Evolutionary conservation across 176 grass and related monocot species (phyloP).

Genomic region (Carex parvula): DNA sequence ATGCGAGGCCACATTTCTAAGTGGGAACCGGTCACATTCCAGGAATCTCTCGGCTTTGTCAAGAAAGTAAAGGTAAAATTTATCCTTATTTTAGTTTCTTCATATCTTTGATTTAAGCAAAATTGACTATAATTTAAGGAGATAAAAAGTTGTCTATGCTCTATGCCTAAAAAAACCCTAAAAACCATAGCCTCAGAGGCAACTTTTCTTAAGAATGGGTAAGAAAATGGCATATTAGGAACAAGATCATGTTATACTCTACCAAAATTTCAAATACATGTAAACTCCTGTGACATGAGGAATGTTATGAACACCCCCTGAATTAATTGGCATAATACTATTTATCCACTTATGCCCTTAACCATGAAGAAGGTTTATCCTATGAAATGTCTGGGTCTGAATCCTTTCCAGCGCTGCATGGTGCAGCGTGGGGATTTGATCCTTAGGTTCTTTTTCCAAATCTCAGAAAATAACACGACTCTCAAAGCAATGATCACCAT

Average conservation of each 20-base stretch:
- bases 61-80: constrained; percentile 58
- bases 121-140: not conserved
- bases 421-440: no score
- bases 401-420: no score
- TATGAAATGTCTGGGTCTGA: not conserved
- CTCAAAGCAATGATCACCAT: no score
- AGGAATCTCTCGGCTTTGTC: constrained; percentile 63
- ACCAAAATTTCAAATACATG: not conserved
- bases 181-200: not conserved
- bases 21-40: constrained; percentile 47
- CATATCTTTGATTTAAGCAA: not conserved
- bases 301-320: not conserved
- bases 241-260: not conserved
- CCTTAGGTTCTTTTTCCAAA: no score
- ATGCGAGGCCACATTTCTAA: constrained; percentile 39
- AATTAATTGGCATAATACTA: not conserved
- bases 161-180: not conserved
- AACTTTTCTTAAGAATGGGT: not conserved
- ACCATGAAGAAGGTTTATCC: not conserved
- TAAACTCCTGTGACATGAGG: not conserved
- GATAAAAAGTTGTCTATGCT: not conserved
- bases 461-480: no score
- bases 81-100: constrained; percentile 3
- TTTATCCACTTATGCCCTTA: not conserved
- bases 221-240: not conserved